Evolutionary conservation across 176 grass and related monocot genomes (phyloP).

Genomic region (Tillandsia fasciculata): DNA sequence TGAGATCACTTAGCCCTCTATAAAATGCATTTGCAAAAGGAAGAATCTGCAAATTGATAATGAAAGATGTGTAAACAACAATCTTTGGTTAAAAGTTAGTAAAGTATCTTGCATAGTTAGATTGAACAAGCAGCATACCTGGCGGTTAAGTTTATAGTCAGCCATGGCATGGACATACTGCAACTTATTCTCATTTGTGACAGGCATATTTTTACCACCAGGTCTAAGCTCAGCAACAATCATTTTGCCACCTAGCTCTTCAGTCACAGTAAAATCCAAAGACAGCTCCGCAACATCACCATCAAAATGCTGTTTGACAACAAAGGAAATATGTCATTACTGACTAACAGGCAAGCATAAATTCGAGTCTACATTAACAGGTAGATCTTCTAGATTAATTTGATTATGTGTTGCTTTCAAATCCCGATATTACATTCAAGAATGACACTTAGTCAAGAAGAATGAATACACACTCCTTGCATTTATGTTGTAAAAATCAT

Average conservation of each 20-base stretch:
- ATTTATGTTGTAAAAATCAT: no score
- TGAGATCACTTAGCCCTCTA: slow-evolving; percentile 79
- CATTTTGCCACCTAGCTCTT: slow-evolving; percentile 77
- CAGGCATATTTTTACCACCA: slow-evolving; percentile 82
- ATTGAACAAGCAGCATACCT: slow-evolving; percentile 35
- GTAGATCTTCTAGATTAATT: no score
- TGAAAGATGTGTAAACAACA: not conserved
- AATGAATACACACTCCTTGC: no score
- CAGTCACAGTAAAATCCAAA: slow-evolving; percentile 94
- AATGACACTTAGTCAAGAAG: no score
- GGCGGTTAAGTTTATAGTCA: slow-evolving; percentile 88
- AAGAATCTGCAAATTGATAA: slow-evolving; percentile 51
- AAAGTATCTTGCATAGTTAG: not conserved
- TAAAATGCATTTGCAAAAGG: slow-evolving; percentile 97
- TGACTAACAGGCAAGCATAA: no score
- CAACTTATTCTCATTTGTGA: slow-evolving; percentile 88
- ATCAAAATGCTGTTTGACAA: slow-evolving; percentile 68
- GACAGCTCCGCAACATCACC: slow-evolving; percentile 71
- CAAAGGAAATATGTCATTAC: not conserved
- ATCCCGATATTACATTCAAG: no score
- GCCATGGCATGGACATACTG: slow-evolving; percentile 98
- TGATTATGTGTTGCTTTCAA: no score
- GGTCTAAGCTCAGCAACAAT: slow-evolving; percentile 84
- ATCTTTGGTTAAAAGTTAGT: not conserved
- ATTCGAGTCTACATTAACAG: no score